A percentile compares a stretch with the other conserved stretches of the same genome.
These are phyloP conservation scores for Lactarius tabidus DNA, from an alignment of 768 basidiomycete genomes.

Conservation along the genomic window DNA sequence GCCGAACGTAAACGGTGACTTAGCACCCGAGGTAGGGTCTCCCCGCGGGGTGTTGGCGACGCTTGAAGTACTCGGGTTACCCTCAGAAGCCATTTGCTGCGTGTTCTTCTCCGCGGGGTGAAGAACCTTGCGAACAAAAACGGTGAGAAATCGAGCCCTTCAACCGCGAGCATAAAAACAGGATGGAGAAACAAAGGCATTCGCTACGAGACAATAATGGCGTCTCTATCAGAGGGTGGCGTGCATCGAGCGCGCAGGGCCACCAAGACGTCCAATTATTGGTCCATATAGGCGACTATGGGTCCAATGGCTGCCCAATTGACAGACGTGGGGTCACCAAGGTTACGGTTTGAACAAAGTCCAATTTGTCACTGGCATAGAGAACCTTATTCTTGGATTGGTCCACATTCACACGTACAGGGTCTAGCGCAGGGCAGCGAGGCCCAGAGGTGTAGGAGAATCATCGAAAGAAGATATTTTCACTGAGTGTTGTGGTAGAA, in stretches of 20 bases:
- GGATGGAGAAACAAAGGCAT: conserved; percentile 1
- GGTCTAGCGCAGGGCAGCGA: background rate
- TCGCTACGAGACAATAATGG: background rate
- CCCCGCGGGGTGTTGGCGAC: background rate
- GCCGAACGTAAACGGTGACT: background rate
- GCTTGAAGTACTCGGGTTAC: background rate
- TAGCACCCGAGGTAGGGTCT: background rate
- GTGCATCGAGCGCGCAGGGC: conserved; percentile 8
- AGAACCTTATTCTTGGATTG: background rate
- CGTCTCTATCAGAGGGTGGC: background rate
- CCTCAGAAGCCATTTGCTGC: background rate
- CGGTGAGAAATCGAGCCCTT: background rate
- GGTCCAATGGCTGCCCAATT: background rate
- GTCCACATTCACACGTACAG: background rate
- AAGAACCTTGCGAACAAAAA: background rate
- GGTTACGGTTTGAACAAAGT: conserved; percentile 6
- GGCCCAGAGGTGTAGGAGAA: background rate
- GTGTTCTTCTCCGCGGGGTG: background rate
- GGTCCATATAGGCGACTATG: conserved; percentile 5
- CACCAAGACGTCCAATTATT: background rate
- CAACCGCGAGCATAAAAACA: background rate
- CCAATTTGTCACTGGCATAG: background rate
- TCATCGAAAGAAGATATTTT: background rate
- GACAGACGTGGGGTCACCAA: background rate
- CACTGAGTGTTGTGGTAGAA: background rate